Conservation (phyloP, 257 asterid genomes). For the Agastache rugosa region DNA sequence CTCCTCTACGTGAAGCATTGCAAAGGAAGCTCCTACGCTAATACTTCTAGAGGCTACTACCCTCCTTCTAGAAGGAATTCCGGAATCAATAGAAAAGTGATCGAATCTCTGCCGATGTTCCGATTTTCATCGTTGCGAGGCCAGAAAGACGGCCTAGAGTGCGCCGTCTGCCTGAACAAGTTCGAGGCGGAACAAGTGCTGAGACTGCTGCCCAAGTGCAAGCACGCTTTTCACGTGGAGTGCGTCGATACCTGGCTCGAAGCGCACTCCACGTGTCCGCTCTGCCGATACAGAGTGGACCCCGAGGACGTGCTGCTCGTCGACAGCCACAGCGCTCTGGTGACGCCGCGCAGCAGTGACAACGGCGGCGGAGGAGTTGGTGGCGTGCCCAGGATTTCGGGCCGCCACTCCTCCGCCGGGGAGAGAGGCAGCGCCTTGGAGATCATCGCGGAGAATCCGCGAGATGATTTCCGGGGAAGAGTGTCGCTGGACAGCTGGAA, state of each 20-base stretch:
- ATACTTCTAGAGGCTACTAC: slow-evolving; percentile 29
- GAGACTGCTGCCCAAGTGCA: slow-evolving; percentile 75
- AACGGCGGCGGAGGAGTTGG: neutral
- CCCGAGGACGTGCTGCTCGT: slow-evolving; percentile 78
- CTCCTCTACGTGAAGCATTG: slow-evolving; percentile 79
- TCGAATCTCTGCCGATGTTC: slow-evolving; percentile 72
- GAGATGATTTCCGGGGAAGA: slow-evolving; percentile 41
- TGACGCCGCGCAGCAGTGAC: slow-evolving; percentile 34
- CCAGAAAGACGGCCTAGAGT: slow-evolving; percentile 79
- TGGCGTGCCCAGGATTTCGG: slow-evolving; percentile 45
- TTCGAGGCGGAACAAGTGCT: slow-evolving; percentile 69
- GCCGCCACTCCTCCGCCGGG: slow-evolving; percentile 76
- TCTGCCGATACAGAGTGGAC: slow-evolving; percentile 80
- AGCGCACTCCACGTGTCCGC: slow-evolving; percentile 90
- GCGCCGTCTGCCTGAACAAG: slow-evolving; percentile 73
- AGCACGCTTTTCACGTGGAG: slow-evolving; percentile 88
- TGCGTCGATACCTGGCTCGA: slow-evolving; percentile 95
- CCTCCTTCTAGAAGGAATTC: slow-evolving; percentile 51
- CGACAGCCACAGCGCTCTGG: slow-evolving; percentile 28
- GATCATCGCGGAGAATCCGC: slow-evolving; percentile 53
- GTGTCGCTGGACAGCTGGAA: slow-evolving; percentile 69
- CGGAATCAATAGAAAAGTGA: slow-evolving; percentile 59
- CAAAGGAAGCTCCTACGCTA: slow-evolving; percentile 36
- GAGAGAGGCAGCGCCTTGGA: slow-evolving; percentile 48
- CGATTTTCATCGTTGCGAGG: slow-evolving; percentile 75